Conservation (phyloP, 192 early-diverging fungal genomes). For the Podila horticola region DNA sequence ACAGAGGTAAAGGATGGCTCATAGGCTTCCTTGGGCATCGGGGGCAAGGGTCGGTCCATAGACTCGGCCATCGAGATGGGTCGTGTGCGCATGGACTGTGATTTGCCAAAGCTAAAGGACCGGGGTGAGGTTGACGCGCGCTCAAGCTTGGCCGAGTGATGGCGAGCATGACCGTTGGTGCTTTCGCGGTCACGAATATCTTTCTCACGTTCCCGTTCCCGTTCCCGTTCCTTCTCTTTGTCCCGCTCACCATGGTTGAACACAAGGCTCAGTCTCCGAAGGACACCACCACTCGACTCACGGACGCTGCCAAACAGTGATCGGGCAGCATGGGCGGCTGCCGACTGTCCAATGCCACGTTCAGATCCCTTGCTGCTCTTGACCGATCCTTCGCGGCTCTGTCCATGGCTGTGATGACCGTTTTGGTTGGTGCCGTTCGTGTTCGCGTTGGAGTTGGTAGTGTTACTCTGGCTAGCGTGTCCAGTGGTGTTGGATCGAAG, state of each 20-base stretch:
- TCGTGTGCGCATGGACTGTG: constrained; percentile 41
- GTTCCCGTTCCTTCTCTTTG: constrained; percentile 41
- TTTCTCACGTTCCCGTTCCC: constrained; percentile 7
- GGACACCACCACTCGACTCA: constrained; percentile 50
- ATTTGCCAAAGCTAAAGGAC: constrained; percentile 37
- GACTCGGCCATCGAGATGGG: constrained; percentile 51
- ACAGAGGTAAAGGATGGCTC: constrained; percentile 48
- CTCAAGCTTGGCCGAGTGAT: constrained; percentile 47
- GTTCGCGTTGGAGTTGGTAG: constrained; percentile 1
- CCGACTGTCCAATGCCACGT: constrained; percentile 40
- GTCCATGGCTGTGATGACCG: constrained; percentile 5
- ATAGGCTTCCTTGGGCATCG: constrained; percentile 50
- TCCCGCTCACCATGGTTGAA: constrained; percentile 45
- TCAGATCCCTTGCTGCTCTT: constrained; percentile 51
- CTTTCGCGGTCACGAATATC: background rate
- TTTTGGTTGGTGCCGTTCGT: constrained; percentile 2
- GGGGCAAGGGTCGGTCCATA: constrained; percentile 41
- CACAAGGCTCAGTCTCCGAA: constrained; percentile 40
- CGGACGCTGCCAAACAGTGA: constrained; percentile 52
- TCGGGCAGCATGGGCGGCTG: constrained; percentile 45
- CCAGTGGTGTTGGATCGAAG: constrained; percentile 40
- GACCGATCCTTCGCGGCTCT: constrained; percentile 45
- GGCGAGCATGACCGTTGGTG: constrained; percentile 23
- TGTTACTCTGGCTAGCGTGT: constrained; percentile 6
- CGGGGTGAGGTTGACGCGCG: constrained; percentile 33